phyloP scores from a whole-genome alignment of 2,329 filamentous ascomycete species.

The Aspergillus sclerotialis region DNA sequence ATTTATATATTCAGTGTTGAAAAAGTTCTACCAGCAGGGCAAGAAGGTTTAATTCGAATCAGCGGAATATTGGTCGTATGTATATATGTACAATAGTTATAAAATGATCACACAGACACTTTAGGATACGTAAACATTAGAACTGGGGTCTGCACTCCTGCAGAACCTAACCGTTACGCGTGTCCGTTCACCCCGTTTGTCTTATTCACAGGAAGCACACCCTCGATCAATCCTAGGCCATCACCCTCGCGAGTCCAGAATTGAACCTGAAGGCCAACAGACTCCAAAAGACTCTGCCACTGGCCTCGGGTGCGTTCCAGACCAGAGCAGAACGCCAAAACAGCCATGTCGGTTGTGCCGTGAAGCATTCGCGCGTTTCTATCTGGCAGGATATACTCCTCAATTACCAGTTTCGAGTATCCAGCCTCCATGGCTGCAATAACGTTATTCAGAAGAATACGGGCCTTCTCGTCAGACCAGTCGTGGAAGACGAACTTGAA shows the following conservation, averaged over 20 bases:
- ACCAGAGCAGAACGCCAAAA: slow-evolving; percentile 20
- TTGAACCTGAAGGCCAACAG: slow-evolving; percentile 11
- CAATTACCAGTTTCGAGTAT: slow-evolving; percentile 18
- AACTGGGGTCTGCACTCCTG: too few species aligned
- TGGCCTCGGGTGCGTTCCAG: slow-evolving; percentile 14
- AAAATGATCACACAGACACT: too few species aligned
- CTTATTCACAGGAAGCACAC: slow-evolving; percentile 2
- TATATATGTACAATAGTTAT: too few species aligned
- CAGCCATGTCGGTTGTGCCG: slow-evolving; percentile 17
- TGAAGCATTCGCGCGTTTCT: slow-evolving; percentile 10
- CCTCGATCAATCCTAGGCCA: slow-evolving; percentile 14
- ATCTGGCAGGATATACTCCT: slow-evolving; percentile 20
- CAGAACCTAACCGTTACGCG: too few species aligned
- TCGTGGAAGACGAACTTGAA: slow-evolving; percentile 27
- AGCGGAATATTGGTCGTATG: too few species aligned
- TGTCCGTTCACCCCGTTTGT: neutral
- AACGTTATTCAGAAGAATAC: slow-evolving; percentile 14
- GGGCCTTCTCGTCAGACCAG: slow-evolving; percentile 22
- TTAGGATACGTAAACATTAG: too few species aligned
- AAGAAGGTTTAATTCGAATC: too few species aligned
- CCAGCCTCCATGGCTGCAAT: slow-evolving; percentile 15
- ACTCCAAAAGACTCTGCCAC: slow-evolving; percentile 12
- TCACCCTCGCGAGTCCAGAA: slow-evolving; percentile 14
- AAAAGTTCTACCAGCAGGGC: too few species aligned
- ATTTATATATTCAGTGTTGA: too few species aligned